These are phyloP conservation scores for Viscum album DNA, from an alignment of 177 flowering plant genomes.

Conservation along the genomic window DNA sequence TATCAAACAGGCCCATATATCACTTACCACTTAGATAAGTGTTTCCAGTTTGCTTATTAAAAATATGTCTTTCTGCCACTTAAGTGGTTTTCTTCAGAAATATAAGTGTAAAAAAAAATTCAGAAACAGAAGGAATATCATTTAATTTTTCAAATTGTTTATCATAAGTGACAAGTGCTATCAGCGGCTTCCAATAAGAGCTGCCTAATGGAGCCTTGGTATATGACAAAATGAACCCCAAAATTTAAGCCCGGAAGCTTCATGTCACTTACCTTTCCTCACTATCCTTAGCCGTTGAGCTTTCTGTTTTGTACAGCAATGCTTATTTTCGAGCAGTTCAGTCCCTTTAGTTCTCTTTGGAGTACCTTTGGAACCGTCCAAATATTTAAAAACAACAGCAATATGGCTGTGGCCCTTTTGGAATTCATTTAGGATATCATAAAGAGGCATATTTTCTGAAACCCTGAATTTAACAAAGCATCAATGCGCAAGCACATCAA, in stretches of 20 bases:
- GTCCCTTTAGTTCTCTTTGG: slow-evolving; percentile 22
- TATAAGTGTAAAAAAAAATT: no score
- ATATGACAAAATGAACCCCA: neutral
- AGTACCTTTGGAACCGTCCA: slow-evolving; percentile 29
- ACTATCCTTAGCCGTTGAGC: slow-evolving; percentile 10
- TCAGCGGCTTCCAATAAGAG: no score
- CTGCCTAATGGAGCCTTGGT: no score
- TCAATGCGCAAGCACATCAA: neutral
- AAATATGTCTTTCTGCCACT: no score
- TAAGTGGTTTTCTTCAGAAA: no score
- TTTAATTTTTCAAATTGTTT: no score
- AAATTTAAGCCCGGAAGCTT: neutral
- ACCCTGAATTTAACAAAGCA: slow-evolving; percentile 44
- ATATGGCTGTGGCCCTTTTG: slow-evolving; percentile 97
- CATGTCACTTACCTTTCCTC: slow-evolving; percentile 15
- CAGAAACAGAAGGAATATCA: no score
- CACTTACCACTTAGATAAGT: no score
- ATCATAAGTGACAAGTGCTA: no score
- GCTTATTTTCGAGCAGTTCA: slow-evolving; percentile 16
- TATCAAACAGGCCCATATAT: no score
- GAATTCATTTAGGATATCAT: slow-evolving; percentile 89
- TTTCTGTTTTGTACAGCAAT: slow-evolving; percentile 17
- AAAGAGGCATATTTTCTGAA: slow-evolving; percentile 74
- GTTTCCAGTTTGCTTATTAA: no score
- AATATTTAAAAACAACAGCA: slow-evolving; percentile 68